Conservation (phyloP, 805 yeast genomes). For the Komagataella pseudopastoris region DNA sequence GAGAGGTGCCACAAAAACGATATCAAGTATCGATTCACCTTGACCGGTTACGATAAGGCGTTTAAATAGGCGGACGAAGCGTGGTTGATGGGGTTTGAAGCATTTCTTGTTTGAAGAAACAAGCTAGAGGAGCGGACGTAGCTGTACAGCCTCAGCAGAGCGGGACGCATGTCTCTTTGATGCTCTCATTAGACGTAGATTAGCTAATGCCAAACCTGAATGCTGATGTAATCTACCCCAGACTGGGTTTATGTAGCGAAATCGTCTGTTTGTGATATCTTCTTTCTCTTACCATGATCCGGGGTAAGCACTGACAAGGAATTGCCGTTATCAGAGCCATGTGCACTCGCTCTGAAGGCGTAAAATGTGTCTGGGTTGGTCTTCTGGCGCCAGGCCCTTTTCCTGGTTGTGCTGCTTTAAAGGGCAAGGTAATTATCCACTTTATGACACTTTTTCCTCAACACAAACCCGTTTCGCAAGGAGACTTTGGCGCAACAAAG, state of each 20-base stretch:
- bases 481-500: no score
- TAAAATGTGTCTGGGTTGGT: neutral
- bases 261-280: neutral
- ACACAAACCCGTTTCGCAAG: no score
- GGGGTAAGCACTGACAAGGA: neutral
- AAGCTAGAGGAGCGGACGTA: no score
- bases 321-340: neutral
- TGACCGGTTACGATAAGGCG: constrained; percentile 39
- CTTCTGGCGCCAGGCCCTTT: neutral
- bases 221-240: neutral
- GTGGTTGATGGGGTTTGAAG: neutral
- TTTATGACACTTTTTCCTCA: no score
- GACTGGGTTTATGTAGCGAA: neutral
- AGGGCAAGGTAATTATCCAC: neutral
- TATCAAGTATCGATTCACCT: constrained; percentile 50
- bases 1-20: constrained; percentile 40
- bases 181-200: neutral
- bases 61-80: constrained; percentile 9
- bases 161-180: neutral
- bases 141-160: no score
- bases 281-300: neutral
- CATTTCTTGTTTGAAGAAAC: no score
- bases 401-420: neutral
- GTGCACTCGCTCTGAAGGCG: neutral
- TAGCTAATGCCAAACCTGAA: neutral